phyloP scores from a whole-genome alignment of 768 basidiomycete species.

The Lentinus brumalis region DNA sequence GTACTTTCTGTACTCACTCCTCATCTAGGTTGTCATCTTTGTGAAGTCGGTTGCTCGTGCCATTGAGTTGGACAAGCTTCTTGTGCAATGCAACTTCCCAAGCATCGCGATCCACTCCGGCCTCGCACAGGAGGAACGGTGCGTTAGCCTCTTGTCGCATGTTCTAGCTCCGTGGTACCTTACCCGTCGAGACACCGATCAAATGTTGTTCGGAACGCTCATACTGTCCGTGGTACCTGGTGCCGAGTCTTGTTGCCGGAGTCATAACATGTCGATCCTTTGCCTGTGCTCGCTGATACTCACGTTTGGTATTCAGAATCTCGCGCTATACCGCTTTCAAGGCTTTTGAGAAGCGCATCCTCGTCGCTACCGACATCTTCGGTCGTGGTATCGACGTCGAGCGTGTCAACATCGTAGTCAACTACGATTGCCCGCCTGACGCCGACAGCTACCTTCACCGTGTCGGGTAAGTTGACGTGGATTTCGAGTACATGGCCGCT shows the following conservation, averaged over 20 bases:
- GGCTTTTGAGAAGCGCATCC: constrained; percentile 98
- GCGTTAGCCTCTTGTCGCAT: constrained; percentile 26
- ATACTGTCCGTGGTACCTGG: too few relatives aligned
- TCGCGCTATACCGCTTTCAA: constrained; percentile 97
- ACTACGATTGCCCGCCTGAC: constrained; percentile 97
- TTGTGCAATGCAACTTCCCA: constrained; percentile 98
- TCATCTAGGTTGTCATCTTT: constrained; percentile 90
- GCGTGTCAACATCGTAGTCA: constrained; percentile 98
- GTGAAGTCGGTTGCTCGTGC: constrained; percentile 98
- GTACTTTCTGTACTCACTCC: neutral
- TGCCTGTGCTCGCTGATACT: constrained; percentile 8
- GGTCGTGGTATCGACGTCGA: constrained; percentile 99
- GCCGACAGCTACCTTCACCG: constrained; percentile 99
- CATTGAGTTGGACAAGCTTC: constrained; percentile 92
- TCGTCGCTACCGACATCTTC: constrained; percentile 99
- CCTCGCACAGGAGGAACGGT: constrained; percentile 95
- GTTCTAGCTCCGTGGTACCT: too few relatives aligned
- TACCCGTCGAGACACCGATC: too few relatives aligned
- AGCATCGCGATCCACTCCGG: constrained; percentile 97
- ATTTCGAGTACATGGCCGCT: neutral
- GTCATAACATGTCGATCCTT: neutral
- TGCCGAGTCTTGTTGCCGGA: too few relatives aligned
- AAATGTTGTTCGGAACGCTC: too few relatives aligned
- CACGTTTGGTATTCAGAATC: constrained; percentile 55
- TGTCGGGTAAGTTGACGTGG: constrained; percentile 68